Evolutionary conservation across 169 alveolate genomes (phyloP).

Genomic region (Theileria luwenshuni): DNA sequence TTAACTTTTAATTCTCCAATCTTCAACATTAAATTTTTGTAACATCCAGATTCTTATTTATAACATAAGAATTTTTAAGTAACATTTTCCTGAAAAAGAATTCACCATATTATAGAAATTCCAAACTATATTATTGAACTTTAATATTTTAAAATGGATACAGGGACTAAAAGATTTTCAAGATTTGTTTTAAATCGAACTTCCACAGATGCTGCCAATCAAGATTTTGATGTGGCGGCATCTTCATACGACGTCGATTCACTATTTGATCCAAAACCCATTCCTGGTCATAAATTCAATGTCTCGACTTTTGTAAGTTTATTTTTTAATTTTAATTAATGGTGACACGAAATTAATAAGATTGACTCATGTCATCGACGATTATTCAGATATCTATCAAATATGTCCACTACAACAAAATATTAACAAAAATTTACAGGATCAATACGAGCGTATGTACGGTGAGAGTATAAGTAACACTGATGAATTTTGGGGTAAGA

Average conservation of each 20-base stretch:
- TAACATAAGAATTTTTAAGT: neutral
- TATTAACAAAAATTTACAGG: constrained; percentile 21
- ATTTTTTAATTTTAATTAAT: no score
- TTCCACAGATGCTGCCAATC: constrained; percentile 4
- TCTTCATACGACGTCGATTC: constrained; percentile 52
- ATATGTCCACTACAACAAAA: no score
- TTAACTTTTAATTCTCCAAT: no score
- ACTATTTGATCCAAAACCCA: constrained; percentile 26
- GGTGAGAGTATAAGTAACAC: constrained; percentile 69
- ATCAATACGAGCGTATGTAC: constrained; percentile 69
- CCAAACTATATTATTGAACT: neutral
- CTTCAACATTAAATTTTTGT: neutral
- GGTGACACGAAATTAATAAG: no score
- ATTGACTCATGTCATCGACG: no score
- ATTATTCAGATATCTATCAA: no score
- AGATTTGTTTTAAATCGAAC: constrained; percentile 9
- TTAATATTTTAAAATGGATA: neutral
- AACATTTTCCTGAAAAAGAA: neutral
- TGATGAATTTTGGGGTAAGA: constrained; percentile 75
- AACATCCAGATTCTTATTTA: no score
- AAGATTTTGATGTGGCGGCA: neutral
- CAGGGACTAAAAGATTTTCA: neutral
- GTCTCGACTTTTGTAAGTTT: constrained; percentile 35
- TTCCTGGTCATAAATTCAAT: constrained; percentile 48
- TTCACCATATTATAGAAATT: no score